A percentile compares a stretch with the other conserved stretches of the same genome.
phyloP scores from a whole-genome alignment of 371 early-diverging fungal species.

The Lichtheimia hyalospora region DNA sequence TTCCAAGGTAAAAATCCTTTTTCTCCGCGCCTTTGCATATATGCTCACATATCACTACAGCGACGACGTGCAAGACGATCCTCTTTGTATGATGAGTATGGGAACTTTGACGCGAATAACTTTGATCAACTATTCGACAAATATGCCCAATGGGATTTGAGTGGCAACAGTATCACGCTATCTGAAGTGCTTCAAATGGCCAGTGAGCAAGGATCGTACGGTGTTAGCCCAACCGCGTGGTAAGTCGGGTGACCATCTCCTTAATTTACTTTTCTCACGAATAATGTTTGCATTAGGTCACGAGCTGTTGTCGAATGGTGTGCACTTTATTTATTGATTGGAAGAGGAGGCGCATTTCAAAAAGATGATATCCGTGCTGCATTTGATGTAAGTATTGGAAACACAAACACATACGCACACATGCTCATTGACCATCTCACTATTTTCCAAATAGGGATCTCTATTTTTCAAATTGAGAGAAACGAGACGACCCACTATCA shows the following conservation, averaged over 20 bases:
- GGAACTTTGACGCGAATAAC: slow-evolving; percentile 27
- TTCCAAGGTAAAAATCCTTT: slow-evolving; percentile 15
- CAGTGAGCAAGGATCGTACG: slow-evolving; percentile 3
- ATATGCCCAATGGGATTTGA: slow-evolving; percentile 30
- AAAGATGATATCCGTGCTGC: slow-evolving; percentile 31
- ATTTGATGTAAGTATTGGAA: slow-evolving; percentile 31
- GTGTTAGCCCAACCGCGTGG: slow-evolving; percentile 18
- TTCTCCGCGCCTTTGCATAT: slow-evolving; percentile 2
- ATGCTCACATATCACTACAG: background rate
- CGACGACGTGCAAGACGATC: background rate
- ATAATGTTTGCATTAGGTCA: slow-evolving; percentile 16
- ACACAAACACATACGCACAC: background rate
- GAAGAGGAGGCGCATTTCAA: slow-evolving; percentile 26
- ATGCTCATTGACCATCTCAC: background rate
- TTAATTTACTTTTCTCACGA: background rate
- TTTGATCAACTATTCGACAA: slow-evolving; percentile 31
- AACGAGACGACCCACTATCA: background rate
- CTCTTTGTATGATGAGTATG: slow-evolving; percentile 21
- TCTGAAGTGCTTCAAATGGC: slow-evolving; percentile 29
- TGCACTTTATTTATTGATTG: slow-evolving; percentile 36
- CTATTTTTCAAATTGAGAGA: slow-evolving; percentile 17
- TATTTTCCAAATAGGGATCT: slow-evolving; percentile 8
- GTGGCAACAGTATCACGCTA: slow-evolving; percentile 31
- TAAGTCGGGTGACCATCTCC: background rate
- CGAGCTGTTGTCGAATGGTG: slow-evolving; percentile 23